Percentiles rank a stretch among this genome's conserved stretches.
phyloP scores from a whole-genome alignment of 257 asterid species.

The Verbascum thapsus region DNA sequence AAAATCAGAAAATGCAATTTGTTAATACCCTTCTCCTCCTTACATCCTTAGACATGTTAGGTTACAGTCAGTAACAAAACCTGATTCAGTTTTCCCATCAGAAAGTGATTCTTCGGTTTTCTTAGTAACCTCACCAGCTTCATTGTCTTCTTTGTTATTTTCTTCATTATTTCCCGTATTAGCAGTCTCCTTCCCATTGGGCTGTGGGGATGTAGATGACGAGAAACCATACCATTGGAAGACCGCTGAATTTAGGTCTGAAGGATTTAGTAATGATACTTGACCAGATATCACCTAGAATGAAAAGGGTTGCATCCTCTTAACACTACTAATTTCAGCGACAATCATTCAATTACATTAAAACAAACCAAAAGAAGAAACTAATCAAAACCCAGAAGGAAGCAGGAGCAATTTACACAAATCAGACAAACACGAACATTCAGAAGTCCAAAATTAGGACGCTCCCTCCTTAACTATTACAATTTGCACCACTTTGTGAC shows the following conservation, averaged over 20 bases:
- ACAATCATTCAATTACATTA: not conserved
- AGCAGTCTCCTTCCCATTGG: conserved; percentile 52
- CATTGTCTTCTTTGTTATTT: conserved; percentile 33
- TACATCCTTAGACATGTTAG: conserved; percentile 26
- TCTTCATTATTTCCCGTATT: conserved; percentile 42
- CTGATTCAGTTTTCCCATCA: conserved; percentile 57
- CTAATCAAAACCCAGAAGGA: not conserved
- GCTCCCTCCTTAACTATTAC: no score
- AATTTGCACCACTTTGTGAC: not conserved
- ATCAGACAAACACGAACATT: not conserved
- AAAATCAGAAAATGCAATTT: conserved; percentile 42
- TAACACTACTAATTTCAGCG: not conserved
- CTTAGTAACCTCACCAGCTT: conserved; percentile 32
- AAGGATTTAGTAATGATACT: conserved; percentile 46
- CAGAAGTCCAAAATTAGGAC: not conserved
- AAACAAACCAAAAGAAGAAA: not conserved
- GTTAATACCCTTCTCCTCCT: conserved; percentile 40
- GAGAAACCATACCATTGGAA: conserved; percentile 57
- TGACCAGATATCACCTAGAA: conserved; percentile 48
- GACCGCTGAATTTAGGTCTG: conserved; percentile 40
- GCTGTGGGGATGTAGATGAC: conserved; percentile 67
- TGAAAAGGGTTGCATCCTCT: conserved; percentile 7
- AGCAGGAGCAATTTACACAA: conserved; percentile 1
- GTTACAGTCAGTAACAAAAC: conserved; percentile 37
- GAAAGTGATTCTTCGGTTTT: conserved; percentile 42